Base-by-base conservation (phyloP, 164 flowering plant species). In the Tetrastigma voinierianum region DNA sequence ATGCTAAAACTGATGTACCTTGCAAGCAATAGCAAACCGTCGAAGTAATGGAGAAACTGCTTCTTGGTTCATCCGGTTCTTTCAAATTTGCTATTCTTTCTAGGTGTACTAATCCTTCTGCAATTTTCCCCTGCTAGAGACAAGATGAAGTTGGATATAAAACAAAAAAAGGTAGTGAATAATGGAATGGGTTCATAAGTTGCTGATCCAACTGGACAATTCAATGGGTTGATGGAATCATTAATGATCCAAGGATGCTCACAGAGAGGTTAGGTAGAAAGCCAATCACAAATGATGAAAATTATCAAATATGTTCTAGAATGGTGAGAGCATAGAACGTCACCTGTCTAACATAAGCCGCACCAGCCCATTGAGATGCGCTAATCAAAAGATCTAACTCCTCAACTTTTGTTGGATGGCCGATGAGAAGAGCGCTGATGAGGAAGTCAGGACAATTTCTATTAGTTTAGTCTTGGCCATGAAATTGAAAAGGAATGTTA, bases 291-390 rank as follows among this genome's bases (percentile, higher is more conserved):
- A 25, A 25, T 25, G 40, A 5, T 25, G 40, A 25, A 25, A 1
- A 5, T 25, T 25, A 25, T 25, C 40, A 25, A 25, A 25, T 25
- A 25, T 25, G 40, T 25, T 25, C 6, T 25, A 25, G 48, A 64
- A 11, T 3, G 15, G 61, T 47, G 48, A 52, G 11, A 49, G 15
- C n/a, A 10, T 13, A 46, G 48, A 69, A 47, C 14, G 62, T 72
- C 66, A 96, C 99, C 98, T 86, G 96, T n/a, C 69, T 76, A 45
- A 78, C 65, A 69, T 47, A 79, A 32, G 90, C 85, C 73, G 78
- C 77, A 59, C 97, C 98, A 8, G 99, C 95, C 85, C 93, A 84
- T 52, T 71, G 72, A 64, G 92, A 90, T 58, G 96, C 82, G 48
- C 81, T 73, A 74, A 93, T 86, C 62, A 96, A 69, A 69, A 80